These are phyloP conservation scores for Neofusicoccum laricinum DNA, from an alignment of 2,329 filamentous ascomycete genomes.

Conservation along the genomic window DNA sequence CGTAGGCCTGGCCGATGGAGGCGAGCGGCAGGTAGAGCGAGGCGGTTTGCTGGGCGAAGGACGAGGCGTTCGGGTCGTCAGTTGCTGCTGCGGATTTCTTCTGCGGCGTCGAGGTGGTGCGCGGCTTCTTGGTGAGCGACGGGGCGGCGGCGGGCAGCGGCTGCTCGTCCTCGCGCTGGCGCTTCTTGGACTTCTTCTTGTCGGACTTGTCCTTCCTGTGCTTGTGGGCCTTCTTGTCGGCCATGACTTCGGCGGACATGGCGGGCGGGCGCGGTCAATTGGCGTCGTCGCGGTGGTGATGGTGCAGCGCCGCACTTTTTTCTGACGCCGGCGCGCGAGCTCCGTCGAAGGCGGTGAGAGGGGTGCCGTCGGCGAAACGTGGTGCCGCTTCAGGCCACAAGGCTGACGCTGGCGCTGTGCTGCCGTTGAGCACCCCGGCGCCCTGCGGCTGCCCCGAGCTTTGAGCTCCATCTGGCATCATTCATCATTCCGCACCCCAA, in stretches of 20 bases:
- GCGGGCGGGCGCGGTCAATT: conserved; percentile 30
- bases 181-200: conserved; percentile 27
- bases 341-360: conserved; percentile 1
- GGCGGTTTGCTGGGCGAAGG: conserved; percentile 75
- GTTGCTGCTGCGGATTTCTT: not conserved
- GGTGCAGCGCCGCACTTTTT: conserved; percentile 11
- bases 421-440: not conserved
- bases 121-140: conserved; percentile 16
- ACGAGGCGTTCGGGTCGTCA: conserved; percentile 1
- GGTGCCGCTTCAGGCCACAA: no score
- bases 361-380: not conserved
- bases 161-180: conserved; percentile 19
- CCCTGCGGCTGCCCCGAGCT: not conserved
- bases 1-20: conserved; percentile 66
- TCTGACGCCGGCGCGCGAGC: not conserved
- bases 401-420: no score
- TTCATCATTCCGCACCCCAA: conserved; percentile 6
- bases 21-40: conserved; percentile 77
- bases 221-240: conserved; percentile 39
- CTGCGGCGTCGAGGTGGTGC: not conserved
- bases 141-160: not conserved
- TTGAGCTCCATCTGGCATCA: conserved; percentile 9
- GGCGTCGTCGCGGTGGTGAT: not conserved
- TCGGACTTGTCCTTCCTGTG: conserved; percentile 35
- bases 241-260: conserved; percentile 25